phyloP scores from a whole-genome alignment of 192 early-diverging fungal genomes.

The Coemansia reversa region DNA sequence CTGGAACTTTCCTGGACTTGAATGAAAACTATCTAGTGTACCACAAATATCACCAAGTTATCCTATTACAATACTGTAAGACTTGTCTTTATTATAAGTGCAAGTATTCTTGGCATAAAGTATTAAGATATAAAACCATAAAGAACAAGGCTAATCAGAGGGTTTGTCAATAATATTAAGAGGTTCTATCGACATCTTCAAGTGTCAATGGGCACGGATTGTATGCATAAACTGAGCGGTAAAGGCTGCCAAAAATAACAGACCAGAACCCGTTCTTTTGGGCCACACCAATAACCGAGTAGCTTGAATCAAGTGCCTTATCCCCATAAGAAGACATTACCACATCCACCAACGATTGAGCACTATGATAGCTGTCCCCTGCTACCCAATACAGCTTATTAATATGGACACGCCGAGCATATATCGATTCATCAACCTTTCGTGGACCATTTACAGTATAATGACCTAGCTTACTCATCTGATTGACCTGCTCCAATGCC shows the following conservation, averaged over 20 bases:
- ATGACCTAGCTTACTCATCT: slow-evolving; percentile 37
- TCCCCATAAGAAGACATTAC: slow-evolving; percentile 23
- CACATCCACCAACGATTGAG: slow-evolving; percentile 14
- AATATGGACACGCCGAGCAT: slow-evolving; percentile 23
- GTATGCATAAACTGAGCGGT: slow-evolving; percentile 1
- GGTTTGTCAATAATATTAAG: slow-evolving; percentile 11
- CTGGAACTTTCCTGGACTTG: too few species aligned
- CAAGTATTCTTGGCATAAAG: too few species aligned
- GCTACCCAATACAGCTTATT: slow-evolving; percentile 47
- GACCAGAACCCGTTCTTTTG: slow-evolving; percentile 53
- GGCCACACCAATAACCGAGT: slow-evolving; percentile 41
- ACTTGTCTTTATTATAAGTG: too few species aligned
- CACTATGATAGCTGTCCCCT: slow-evolving; percentile 27
- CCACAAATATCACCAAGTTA: too few species aligned
- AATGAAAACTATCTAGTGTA: too few species aligned
- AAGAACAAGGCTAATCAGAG: too few species aligned
- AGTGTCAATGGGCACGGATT: slow-evolving; percentile 31
- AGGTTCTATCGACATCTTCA: slow-evolving; percentile 27
- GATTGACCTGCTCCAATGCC: slow-evolving; percentile 34
- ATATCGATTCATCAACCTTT: slow-evolving; percentile 42
- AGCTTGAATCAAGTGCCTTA: slow-evolving; percentile 24
- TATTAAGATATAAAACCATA: not conserved
- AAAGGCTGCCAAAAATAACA: slow-evolving; percentile 35
- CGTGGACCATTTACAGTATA: slow-evolving; percentile 42
- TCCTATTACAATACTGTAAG: too few species aligned